Evolutionary conservation across 441 rosid species (phyloP).

Genomic region (Populus hybrid): DNA sequence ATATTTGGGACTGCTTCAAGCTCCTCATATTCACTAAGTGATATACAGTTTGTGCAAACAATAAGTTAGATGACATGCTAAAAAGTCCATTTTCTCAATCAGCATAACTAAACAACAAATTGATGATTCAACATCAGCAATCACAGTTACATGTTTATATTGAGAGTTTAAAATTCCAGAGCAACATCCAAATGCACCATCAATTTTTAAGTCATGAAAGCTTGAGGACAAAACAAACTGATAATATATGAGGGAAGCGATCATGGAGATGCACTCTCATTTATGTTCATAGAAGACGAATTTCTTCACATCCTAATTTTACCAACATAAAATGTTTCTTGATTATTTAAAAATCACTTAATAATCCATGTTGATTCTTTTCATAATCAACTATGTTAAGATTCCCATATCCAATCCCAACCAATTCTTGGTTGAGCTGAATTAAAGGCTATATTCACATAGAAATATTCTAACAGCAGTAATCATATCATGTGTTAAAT

Average conservation of each 20-base stretch:
- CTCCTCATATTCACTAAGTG: constrained; percentile 62
- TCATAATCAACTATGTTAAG: not conserved
- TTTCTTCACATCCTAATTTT: constrained; percentile 5
- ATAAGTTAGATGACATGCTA: not conserved
- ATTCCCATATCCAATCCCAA: not conserved
- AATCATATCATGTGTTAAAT: not conserved
- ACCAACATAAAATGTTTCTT: not conserved
- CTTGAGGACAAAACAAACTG: not conserved
- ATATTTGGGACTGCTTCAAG: constrained; percentile 62
- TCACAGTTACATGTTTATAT: not conserved
- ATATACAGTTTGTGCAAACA: not conserved
- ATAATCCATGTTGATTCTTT: not conserved
- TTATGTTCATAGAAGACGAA: not conserved
- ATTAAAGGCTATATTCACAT: not conserved
- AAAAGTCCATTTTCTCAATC: not conserved
- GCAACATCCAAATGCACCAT: not conserved
- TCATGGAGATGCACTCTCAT: not conserved
- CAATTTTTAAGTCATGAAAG: not conserved
- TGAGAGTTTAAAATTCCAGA: not conserved
- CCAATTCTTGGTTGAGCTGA: not conserved
- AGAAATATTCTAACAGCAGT: not conserved
- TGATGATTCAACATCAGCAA: not conserved
- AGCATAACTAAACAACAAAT: not conserved
- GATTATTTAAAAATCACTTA: not conserved
- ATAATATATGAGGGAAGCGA: not conserved